Evolutionary conservation across 2,329 filamentous ascomycete genomes (phyloP).

Genomic region (Pyricularia sp.): DNA sequence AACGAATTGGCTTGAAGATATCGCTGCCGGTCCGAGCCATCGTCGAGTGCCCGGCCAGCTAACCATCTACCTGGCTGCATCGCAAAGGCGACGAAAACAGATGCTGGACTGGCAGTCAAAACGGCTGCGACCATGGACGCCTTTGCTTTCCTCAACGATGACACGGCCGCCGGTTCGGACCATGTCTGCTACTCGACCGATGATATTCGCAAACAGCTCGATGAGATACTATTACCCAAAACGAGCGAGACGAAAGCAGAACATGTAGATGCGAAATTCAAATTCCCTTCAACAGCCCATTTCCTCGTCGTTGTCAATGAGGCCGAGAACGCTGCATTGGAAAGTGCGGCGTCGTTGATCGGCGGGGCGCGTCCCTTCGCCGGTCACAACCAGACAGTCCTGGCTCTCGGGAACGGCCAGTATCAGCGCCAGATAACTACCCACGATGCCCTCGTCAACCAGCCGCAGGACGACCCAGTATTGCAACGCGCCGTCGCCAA

Average conservation of each 20-base stretch:
- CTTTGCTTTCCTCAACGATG: constrained; percentile 15
- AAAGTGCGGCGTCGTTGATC: constrained; percentile 12
- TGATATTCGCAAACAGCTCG: constrained; percentile 34
- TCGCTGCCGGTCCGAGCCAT: not conserved
- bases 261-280: constrained; percentile 32
- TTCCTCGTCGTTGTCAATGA: constrained; percentile 28
- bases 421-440: constrained; percentile 26
- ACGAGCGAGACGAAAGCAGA: constrained; percentile 34
- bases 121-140: constrained; percentile 15
- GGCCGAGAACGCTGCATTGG: constrained; percentile 20
- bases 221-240: constrained; percentile 25
- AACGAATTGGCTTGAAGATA: not conserved
- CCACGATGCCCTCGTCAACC: constrained; percentile 33
- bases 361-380: constrained; percentile 21
- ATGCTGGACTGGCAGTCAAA: not conserved
- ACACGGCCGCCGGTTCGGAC: not conserved
- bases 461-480: constrained; percentile 32
- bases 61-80: not conserved
- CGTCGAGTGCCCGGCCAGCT: not conserved
- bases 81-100: not conserved
- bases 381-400: constrained; percentile 8
- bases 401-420: constrained; percentile 9
- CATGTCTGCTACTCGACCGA: constrained; percentile 23
- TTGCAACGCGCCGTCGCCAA: constrained; percentile 36
- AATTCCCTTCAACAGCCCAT: constrained; percentile 29